phyloP scores from a whole-genome alignment of 1,139 yeast genomes.

The Yamadazyma kanchanaburiensis region DNA sequence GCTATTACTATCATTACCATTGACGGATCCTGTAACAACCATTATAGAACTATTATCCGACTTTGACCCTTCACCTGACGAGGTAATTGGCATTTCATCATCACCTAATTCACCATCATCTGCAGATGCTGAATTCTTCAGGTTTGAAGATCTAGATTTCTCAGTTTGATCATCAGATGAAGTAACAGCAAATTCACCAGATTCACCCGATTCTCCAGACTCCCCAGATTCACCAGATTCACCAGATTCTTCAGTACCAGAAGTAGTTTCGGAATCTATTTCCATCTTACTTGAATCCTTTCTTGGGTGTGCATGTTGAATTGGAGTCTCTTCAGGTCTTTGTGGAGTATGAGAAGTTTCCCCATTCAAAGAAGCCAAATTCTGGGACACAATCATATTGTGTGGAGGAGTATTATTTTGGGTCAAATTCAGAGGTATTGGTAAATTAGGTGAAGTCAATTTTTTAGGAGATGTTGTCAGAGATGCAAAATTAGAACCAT shows the following conservation, averaged over 20 bases:
- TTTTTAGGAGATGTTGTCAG: too few species aligned
- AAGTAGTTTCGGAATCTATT: conserved; percentile 11
- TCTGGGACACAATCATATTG: not conserved
- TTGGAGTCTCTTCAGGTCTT: not conserved
- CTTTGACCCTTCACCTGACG: conserved; percentile 3
- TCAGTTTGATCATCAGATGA: conserved; percentile 15
- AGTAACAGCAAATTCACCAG: conserved; percentile 10
- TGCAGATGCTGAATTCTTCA: conserved; percentile 8
- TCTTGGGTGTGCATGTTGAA: not conserved
- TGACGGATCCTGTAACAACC: conserved; percentile 1
- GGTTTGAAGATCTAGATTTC: conserved; percentile 6
- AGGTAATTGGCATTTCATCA: conserved; percentile 3
- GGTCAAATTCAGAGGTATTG: too few species aligned
- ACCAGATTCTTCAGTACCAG: conserved; percentile 8
- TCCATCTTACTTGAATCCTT: conserved; percentile 9
- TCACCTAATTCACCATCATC: conserved; percentile 8
- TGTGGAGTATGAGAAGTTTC: not conserved
- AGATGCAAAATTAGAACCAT: too few species aligned
- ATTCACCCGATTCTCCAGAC: conserved; percentile 1
- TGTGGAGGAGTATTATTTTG: not conserved
- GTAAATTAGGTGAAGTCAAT: too few species aligned
- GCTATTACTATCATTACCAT: not conserved
- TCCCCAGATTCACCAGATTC: too few species aligned
- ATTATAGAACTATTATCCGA: conserved; percentile 1
- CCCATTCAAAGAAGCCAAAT: not conserved